These are phyloP conservation scores for Gymnopilus dilepis DNA, from an alignment of 768 basidiomycete species.

Conservation along the genomic window DNA sequence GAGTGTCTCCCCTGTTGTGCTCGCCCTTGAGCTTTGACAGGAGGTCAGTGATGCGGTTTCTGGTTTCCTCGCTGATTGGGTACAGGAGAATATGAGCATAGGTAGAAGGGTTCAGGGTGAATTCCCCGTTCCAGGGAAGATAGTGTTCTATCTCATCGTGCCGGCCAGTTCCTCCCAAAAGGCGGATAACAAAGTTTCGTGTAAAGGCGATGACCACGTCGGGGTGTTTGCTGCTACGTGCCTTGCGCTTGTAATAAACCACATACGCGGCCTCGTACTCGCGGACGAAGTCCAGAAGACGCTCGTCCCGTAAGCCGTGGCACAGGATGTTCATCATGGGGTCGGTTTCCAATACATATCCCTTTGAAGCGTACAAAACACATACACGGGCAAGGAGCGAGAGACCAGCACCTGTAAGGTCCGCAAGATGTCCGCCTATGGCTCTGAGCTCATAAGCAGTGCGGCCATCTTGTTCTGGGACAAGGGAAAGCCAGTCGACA, in stretches of 20 bases:
- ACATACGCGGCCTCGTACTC: slow-evolving; percentile 30
- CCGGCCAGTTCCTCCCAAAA: slow-evolving; percentile 17
- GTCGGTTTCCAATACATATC: slow-evolving; percentile 31
- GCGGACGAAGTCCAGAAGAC: slow-evolving; percentile 44
- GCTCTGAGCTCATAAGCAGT: slow-evolving; percentile 19
- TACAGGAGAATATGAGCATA: slow-evolving; percentile 3
- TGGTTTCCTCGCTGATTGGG: background rate
- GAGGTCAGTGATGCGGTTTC: background rate
- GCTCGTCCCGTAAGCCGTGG: slow-evolving; percentile 45
- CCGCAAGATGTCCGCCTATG: slow-evolving; percentile 32
- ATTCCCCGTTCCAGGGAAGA: background rate
- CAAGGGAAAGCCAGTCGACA: slow-evolving; percentile 38
- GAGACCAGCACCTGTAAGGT: slow-evolving; percentile 20
- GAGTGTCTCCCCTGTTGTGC: background rate
- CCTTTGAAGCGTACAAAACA: slow-evolving; percentile 44
- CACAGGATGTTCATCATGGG: slow-evolving; percentile 41
- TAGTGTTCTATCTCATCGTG: slow-evolving; percentile 5
- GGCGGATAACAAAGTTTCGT: slow-evolving; percentile 7
- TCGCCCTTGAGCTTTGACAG: background rate
- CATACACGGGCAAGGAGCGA: slow-evolving; percentile 35
- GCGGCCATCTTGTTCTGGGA: slow-evolving; percentile 28
- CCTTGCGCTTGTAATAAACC: background rate
- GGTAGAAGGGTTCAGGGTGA: background rate
- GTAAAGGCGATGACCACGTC: slow-evolving; percentile 24
- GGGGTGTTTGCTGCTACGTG: slow-evolving; percentile 13